Evolutionary conservation across 1,284 basidiomycete genomes (phyloP), one percentile per base, ranked within the genome.

Genomic region (Cystobasidiaceae sp.): DNA sequence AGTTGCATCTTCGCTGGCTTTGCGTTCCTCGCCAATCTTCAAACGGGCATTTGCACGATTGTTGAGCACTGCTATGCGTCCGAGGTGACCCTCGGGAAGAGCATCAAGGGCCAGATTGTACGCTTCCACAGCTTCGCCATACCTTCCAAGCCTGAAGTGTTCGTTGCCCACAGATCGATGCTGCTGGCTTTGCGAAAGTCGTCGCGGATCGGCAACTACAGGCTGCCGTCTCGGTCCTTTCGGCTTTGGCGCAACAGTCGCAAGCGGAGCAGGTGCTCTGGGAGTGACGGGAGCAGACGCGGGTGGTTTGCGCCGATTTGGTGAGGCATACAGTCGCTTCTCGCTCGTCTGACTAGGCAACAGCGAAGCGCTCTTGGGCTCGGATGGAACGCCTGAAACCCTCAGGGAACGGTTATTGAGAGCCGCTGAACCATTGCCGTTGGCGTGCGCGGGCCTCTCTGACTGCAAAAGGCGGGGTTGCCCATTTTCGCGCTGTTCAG

Each of bases 71-170:
- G 88, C 86, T 1, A 97, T 79, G 32, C 86, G 82, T 17, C 86
- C 79, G 2, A 93, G 76, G 74, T 94, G 90, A 0, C 80, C 80
- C 0, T 78, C 75, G 0, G 90, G 90, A 3, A 97, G 79, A 0
- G 80, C 74, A 0, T 81, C 79, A 60, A 97, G 83, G 0, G 90
- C 92, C 0, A 78, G 74, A 1, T 85, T 82, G 77, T 97, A 97
- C 0, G 86, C 79, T 1, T 81, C 76, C 63, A 88, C 87, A 4
- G 94, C 92, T 49, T 89, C 87, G 21, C 84, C 85, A 75, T 90
- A 97, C 56, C 89, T 87, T 1, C 96, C 94, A 6, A 93, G 85
- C 75, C 91, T 93, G 82, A 91, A 94, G 71, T 86, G 83, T 33
- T 86, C 86, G 34, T 89, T 89, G 5, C 91, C 91, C 2, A 79